Conservation (phyloP, 148 eudicot genomes). For the Vaccinium myrtillus region DNA sequence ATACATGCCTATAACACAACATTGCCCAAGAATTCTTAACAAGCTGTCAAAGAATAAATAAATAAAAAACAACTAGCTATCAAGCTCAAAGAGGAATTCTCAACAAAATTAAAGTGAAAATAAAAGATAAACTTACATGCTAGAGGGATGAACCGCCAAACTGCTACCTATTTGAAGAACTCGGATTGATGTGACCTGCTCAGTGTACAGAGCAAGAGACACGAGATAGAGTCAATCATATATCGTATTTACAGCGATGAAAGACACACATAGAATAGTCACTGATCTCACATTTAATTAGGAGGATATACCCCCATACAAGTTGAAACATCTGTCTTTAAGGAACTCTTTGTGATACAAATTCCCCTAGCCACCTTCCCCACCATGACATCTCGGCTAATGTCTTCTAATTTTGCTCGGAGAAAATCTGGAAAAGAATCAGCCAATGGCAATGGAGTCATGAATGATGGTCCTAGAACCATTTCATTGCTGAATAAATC, state of each 20-base stretch:
- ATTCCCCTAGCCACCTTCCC: slow-evolving; percentile 77
- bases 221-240: slow-evolving; percentile 32
- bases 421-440: slow-evolving; percentile 23
- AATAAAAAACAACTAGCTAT: background rate
- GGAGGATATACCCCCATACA: slow-evolving; percentile 64
- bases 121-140: slow-evolving; percentile 50
- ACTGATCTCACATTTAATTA: slow-evolving; percentile 53
- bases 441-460: slow-evolving; percentile 33
- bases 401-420: slow-evolving; percentile 29
- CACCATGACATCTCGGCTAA: slow-evolving; percentile 20
- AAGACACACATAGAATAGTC: slow-evolving; percentile 10
- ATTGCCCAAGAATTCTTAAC: too few species aligned
- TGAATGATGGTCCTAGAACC: slow-evolving; percentile 59
- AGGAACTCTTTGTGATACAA: slow-evolving; percentile 60
- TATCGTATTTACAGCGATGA: slow-evolving; percentile 1
- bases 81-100: background rate
- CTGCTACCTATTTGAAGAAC: slow-evolving; percentile 70
- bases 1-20: background rate
- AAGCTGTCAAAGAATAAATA: background rate
- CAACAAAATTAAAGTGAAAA: slow-evolving; percentile 1
- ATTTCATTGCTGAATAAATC: slow-evolving; percentile 73
- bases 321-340: slow-evolving; percentile 62
- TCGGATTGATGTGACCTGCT: slow-evolving; percentile 69
- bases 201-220: slow-evolving; percentile 74
- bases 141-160: slow-evolving; percentile 72